Evolutionary conservation across 2,329 filamentous ascomycete species (phyloP).

Genomic region (Diplodia mutila): DNA sequence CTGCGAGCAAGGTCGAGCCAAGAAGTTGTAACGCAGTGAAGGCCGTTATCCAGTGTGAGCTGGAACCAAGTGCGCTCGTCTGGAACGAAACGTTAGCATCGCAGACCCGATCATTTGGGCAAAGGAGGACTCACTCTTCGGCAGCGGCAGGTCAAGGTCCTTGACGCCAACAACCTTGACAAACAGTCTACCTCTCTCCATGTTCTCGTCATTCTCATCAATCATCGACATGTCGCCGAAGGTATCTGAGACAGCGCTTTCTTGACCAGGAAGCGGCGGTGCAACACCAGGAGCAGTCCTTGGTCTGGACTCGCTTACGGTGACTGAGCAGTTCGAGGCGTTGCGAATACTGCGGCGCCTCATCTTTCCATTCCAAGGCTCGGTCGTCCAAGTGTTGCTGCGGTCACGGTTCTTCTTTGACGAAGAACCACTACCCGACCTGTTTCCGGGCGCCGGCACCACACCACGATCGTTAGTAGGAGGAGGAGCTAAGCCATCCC

Average conservation of each 20-base stretch:
- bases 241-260: constrained; percentile 71
- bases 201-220: constrained; percentile 70
- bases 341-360: constrained; percentile 68
- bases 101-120: constrained; percentile 7
- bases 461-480: constrained; percentile 30
- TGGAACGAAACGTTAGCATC: constrained; percentile 41
- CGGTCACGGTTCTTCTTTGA: constrained; percentile 71
- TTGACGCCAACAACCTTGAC: constrained; percentile 99
- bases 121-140: constrained; percentile 70
- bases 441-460: constrained; percentile 49
- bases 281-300: constrained; percentile 65
- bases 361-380: constrained; percentile 88
- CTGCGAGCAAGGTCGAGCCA: constrained; percentile 92
- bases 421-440: constrained; percentile 69
- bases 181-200: constrained; percentile 87
- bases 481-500: constrained; percentile 39
- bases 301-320: constrained; percentile 43
- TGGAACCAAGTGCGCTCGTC: constrained; percentile 93
- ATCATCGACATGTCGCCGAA: constrained; percentile 64
- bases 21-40: constrained; percentile 95
- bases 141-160: constrained; percentile 87
- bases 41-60: constrained; percentile 94
- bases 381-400: constrained; percentile 86
- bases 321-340: constrained; percentile 45
- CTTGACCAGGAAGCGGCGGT: constrained; percentile 84